These are phyloP conservation scores for Neocucurbitaria cava DNA, from an alignment of 2,329 filamentous ascomycete species.

Conservation along the genomic window DNA sequence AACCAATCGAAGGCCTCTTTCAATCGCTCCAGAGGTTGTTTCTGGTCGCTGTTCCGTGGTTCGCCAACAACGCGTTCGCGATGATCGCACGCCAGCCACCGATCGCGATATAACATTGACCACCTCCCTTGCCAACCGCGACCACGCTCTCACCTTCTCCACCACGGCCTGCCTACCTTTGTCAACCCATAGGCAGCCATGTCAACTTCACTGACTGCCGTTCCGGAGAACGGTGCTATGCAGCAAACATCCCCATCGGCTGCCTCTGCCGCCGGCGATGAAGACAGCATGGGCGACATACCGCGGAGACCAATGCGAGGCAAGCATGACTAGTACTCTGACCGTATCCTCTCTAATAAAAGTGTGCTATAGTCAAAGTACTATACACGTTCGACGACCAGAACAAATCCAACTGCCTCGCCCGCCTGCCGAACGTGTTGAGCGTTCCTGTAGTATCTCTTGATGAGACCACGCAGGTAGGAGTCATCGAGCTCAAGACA, in stretches of 20 bases:
- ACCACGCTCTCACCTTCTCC: constrained; percentile 18
- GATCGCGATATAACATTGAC: constrained; percentile 39
- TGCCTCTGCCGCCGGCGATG: constrained; percentile 30
- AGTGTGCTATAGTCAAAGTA: constrained; percentile 76
- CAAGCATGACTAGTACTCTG: constrained; percentile 32
- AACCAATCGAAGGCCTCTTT: constrained; percentile 1
- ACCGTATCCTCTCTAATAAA: constrained; percentile 23
- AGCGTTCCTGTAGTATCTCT: constrained; percentile 81
- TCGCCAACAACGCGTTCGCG: constrained; percentile 41
- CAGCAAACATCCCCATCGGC: constrained; percentile 22
- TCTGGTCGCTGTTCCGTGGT: constrained; percentile 20
- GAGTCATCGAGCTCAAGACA: constrained; percentile 83
- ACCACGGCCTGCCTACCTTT: constrained; percentile 22
- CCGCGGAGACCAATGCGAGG: constrained; percentile 56
- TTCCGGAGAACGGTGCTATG: constrained; percentile 29
- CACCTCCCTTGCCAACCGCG: constrained; percentile 28
- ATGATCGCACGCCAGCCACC: constrained; percentile 47
- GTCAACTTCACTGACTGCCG: constrained; percentile 39
- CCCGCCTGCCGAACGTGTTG: constrained; percentile 80
- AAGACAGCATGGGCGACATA: constrained; percentile 39
- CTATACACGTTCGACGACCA: constrained; percentile 95
- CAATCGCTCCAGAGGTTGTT: constrained; percentile 15
- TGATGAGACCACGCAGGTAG: constrained; percentile 81
- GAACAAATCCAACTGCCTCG: constrained; percentile 86
- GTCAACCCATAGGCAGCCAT: constrained; percentile 36